These are phyloP conservation scores for thale cress (Arabidopsis thaliana) DNA, from an alignment of 345 rosid species.

Conservation along the genomic window TAIR10.1 NC_003070.9:705001-705500, in stretches of 20 bases:
- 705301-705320: slow-evolving; percentile 99
- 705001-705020: slow-evolving; percentile 2
- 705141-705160: slow-evolving; percentile 10
- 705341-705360: slow-evolving; percentile 98
- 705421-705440: not conserved
- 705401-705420: not conserved
- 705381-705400: slow-evolving; percentile 1
- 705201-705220: not conserved
- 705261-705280: slow-evolving; percentile 8
- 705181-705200: slow-evolving; percentile 16
- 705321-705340: slow-evolving; percentile 96
- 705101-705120: slow-evolving; percentile 99
- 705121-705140: slow-evolving; percentile 73
- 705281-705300: slow-evolving; percentile 33
- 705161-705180: not conserved
- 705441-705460: not conserved
- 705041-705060: slow-evolving; percentile 13
- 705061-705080: slow-evolving; percentile 99
- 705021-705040: slow-evolving; percentile 1
- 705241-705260: not conserved
- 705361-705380: slow-evolving; percentile 70
- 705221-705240: slow-evolving; percentile 9
- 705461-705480: not conserved
- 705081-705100: slow-evolving; percentile 98
- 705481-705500: not conserved